phyloP scores from a whole-genome alignment of 2,329 filamentous ascomycete species.

The Hypoxylon sp. region DNA sequence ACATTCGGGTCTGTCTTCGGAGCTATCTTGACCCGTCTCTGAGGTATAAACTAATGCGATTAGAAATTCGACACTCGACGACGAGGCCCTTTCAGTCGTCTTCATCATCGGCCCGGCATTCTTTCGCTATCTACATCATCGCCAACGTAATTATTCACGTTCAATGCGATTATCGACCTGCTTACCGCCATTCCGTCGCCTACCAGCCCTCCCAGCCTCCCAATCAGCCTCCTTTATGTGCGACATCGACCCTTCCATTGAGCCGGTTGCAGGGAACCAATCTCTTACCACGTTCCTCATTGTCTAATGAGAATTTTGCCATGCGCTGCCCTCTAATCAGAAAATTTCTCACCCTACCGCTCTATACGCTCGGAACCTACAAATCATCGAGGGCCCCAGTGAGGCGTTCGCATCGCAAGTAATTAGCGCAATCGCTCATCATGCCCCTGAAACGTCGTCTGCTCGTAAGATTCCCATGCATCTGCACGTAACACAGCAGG shows the following conservation, averaged over 20 bases:
- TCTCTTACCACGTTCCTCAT: conserved; percentile 17
- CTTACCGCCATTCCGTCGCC: not conserved
- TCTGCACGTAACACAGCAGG: conserved; percentile 7
- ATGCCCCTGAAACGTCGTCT: conserved; percentile 18
- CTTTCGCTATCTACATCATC: not conserved
- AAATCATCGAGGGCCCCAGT: conserved; percentile 6
- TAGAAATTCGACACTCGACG: not conserved
- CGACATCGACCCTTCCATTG: conserved; percentile 21
- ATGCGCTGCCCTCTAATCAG: conserved; percentile 14
- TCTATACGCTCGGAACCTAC: conserved; percentile 21
- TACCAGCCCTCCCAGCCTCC: conserved; percentile 6
- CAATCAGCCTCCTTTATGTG: conserved; percentile 21
- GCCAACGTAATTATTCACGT: not conserved
- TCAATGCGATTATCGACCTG: not conserved
- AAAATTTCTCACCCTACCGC: conserved; percentile 24
- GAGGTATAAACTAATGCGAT: not conserved
- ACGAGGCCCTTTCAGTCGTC: not conserved
- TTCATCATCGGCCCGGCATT: not conserved
- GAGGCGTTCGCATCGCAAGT: conserved; percentile 11
- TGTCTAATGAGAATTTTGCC: conserved; percentile 19
- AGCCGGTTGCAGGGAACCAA: conserved; percentile 24
- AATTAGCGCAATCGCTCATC: conserved; percentile 25
- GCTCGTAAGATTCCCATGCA: conserved; percentile 16
- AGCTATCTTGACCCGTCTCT: not conserved
- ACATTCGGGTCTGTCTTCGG: conserved; percentile 2